These are phyloP conservation scores for Phylloporus sp. DNA, from an alignment of 768 basidiomycete genomes.

Conservation along the genomic window DNA sequence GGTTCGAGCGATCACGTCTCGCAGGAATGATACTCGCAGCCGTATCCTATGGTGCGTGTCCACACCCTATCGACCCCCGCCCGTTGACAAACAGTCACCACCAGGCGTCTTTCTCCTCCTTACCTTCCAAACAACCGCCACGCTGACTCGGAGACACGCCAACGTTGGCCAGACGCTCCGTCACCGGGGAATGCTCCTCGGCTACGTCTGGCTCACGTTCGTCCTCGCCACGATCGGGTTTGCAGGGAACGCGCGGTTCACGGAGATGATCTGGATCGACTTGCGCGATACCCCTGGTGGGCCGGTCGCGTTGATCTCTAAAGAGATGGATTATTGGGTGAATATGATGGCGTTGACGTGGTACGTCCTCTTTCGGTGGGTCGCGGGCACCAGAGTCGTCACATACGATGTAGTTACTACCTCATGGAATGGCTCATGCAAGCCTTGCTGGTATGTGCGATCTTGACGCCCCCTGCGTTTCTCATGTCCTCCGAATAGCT, in stretches of 20 bases:
- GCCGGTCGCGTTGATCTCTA: constrained; percentile 11
- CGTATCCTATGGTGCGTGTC: constrained; percentile 20
- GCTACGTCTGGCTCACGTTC: constrained; percentile 26
- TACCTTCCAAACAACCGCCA: constrained; percentile 15
- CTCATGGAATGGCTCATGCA: constrained; percentile 31
- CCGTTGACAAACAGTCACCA: neutral
- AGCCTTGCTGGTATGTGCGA: constrained; percentile 13
- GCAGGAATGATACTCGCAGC: constrained; percentile 18
- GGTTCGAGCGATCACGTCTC: constrained; percentile 26
- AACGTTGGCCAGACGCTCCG: neutral
- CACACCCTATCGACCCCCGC: neutral
- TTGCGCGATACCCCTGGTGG: constrained; percentile 16
- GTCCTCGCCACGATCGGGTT: constrained; percentile 24
- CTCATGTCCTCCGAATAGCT: constrained; percentile 4
- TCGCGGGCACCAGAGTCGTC: neutral
- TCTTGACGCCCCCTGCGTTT: neutral
- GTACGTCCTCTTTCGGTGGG: neutral
- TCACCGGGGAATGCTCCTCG: constrained; percentile 9
- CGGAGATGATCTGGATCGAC: constrained; percentile 32
- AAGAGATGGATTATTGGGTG: constrained; percentile 13
- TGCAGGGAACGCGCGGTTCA: constrained; percentile 24
- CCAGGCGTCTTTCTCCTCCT: constrained; percentile 22
- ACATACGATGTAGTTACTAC: constrained; percentile 14
- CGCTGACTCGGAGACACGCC: constrained; percentile 6
- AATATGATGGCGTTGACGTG: constrained; percentile 19